These are phyloP conservation scores for Pseudozyma sp. DNA, from an alignment of 1,284 basidiomycete species.

Conservation along the genomic window DNA sequence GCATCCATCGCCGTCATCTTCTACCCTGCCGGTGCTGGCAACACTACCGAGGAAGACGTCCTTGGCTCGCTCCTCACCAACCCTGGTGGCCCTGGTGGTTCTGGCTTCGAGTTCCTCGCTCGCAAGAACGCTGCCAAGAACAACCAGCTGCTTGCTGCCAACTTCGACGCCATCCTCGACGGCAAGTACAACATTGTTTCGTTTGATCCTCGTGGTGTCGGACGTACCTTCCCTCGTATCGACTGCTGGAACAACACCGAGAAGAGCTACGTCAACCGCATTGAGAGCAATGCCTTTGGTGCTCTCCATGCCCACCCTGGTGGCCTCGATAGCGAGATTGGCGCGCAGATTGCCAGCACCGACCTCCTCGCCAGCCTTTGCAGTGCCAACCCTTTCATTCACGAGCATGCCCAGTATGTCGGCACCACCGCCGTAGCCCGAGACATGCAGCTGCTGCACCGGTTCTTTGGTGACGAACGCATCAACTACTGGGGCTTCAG, in stretches of 20 bases:
- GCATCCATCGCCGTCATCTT: constrained; percentile 52
- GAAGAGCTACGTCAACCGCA: constrained; percentile 34
- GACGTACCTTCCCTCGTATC: constrained; percentile 44
- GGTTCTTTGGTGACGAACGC: constrained; percentile 39
- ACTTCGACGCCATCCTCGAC: constrained; percentile 44
- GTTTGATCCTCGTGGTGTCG: constrained; percentile 54
- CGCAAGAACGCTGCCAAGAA: constrained; percentile 30
- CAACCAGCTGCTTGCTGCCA: constrained; percentile 28
- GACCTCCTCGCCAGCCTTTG: constrained; percentile 36
- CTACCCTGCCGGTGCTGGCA: constrained; percentile 52
- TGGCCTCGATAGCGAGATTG: constrained; percentile 35
- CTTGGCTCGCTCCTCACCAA: constrained; percentile 53
- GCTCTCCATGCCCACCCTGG: constrained; percentile 33
- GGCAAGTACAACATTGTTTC: constrained; percentile 53
- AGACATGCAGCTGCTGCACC: constrained; percentile 52
- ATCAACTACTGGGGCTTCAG: constrained; percentile 57
- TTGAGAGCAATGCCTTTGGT: constrained; percentile 35
- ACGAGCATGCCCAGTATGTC: constrained; percentile 30
- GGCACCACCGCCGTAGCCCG: constrained; percentile 48
- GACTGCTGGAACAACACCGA: constrained; percentile 49
- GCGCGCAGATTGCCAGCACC: constrained; percentile 24
- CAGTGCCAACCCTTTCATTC: constrained; percentile 19
- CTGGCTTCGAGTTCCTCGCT: constrained; percentile 43
- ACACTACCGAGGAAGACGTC: constrained; percentile 39
- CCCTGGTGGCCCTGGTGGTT: constrained; percentile 56